A percentile compares a stretch with the other conserved stretches of the same genome.
Evolutionary conservation across 2,329 filamentous ascomycete genomes (phyloP).

Genomic region (Beauveria caledonica): DNA sequence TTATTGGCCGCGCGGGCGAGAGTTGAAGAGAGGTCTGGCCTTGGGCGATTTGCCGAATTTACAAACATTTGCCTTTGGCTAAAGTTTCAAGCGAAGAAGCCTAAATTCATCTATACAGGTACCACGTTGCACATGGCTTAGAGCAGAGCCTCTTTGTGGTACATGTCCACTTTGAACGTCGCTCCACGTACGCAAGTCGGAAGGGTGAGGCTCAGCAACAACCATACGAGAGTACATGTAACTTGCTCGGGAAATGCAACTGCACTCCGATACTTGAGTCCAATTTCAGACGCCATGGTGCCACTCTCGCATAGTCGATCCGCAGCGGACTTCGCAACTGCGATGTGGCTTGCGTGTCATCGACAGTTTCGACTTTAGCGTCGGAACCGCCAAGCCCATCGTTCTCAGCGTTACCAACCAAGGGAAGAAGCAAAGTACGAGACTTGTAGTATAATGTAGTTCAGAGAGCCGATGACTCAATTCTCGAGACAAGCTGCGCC

Average conservation of each 20-base stretch:
- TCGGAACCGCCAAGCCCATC: background rate
- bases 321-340: constrained; percentile 7
- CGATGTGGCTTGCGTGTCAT: constrained; percentile 4
- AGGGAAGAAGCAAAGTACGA: background rate
- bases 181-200: background rate
- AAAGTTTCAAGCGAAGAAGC: background rate
- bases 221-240: background rate
- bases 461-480: background rate
- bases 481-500: too few species aligned
- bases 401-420: background rate
- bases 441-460: background rate
- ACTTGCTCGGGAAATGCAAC: background rate
- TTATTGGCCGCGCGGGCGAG: too few species aligned
- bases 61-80: background rate
- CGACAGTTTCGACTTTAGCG: background rate
- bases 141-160: background rate
- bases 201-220: background rate
- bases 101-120: too few species aligned
- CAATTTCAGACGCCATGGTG: background rate
- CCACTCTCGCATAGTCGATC: background rate
- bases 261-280: background rate
- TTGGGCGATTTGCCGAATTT: background rate
- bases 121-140: background rate
- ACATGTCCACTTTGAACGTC: background rate
- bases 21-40: background rate